Conservation (phyloP, 2,329 filamentous ascomycete species). For the Parascedosporium putredinis region DNA sequence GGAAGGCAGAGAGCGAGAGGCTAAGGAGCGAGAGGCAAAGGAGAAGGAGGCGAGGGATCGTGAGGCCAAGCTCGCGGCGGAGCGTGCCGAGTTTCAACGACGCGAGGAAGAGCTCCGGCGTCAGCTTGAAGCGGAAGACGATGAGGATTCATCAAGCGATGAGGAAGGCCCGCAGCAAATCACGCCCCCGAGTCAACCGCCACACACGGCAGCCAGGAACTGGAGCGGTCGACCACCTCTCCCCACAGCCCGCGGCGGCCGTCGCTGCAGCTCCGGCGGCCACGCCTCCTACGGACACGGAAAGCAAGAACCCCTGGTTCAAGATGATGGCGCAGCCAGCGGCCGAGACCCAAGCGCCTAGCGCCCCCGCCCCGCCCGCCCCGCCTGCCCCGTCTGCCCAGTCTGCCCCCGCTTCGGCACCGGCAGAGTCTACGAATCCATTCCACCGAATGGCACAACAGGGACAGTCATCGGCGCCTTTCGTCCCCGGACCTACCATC, state of each 20-base stretch:
- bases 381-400: conserved; percentile 28
- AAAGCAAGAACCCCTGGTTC: conserved; percentile 93
- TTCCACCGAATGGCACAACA: conserved; percentile 80
- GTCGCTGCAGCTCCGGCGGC: conserved; percentile 36
- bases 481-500: conserved; percentile 7
- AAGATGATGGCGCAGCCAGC: conserved; percentile 68
- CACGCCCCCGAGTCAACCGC: conserved; percentile 50
- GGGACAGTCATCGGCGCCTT: conserved; percentile 30
- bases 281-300: conserved; percentile 48
- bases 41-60: conserved; percentile 6
- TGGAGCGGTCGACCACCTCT: conserved; percentile 38
- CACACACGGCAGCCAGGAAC: conserved; percentile 43
- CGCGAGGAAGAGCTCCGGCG: conserved; percentile 81
- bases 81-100: conserved; percentile 86
- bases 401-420: conserved; percentile 20
- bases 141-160: conserved; percentile 68
- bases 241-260: conserved; percentile 33
- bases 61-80: conserved; percentile 71
- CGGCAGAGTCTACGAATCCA: conserved; percentile 75
- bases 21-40: conserved; percentile 6
- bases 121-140: conserved; percentile 67
- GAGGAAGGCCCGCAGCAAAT: conserved; percentile 69
- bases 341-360: conserved; percentile 31
- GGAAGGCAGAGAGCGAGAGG: conserved; percentile 67
- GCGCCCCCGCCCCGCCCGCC: conserved; percentile 28